Conservation (phyloP, 331 rosid genomes). For the Dryas integrifolia region DNA sequence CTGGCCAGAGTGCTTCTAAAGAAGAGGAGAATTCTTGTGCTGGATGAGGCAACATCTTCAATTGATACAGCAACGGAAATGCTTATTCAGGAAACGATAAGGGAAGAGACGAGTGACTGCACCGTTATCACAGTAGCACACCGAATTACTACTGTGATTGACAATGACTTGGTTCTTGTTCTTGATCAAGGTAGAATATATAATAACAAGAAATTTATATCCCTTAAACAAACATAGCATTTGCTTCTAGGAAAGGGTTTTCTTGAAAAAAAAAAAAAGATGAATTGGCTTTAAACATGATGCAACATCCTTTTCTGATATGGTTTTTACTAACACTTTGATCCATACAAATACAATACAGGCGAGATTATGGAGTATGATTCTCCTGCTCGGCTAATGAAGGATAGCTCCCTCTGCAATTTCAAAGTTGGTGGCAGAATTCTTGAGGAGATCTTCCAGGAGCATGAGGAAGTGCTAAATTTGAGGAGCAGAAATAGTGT, state of each 20-base stretch:
- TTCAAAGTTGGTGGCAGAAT: conserved; percentile 81
- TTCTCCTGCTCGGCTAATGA: conserved; percentile 55
- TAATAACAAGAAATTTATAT: neutral
- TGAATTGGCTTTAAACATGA: neutral
- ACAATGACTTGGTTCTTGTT: conserved; percentile 76
- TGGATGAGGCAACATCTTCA: conserved; percentile 94
- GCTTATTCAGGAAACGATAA: conserved; percentile 71
- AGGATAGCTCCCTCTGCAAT: conserved; percentile 60
- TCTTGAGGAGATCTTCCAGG: conserved; percentile 58
- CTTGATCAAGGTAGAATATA: conserved; percentile 60
- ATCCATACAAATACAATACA: conserved; percentile 22
- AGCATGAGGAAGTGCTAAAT: conserved; percentile 5
- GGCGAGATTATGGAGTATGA: conserved; percentile 73
- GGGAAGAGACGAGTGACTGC: conserved; percentile 68
- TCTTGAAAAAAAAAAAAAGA: neutral
- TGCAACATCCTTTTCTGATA: neutral
- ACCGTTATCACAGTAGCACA: conserved; percentile 89
- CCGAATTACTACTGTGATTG: conserved; percentile 80
- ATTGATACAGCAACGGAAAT: conserved; percentile 74
- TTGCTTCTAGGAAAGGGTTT: neutral
- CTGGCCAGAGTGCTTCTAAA: conserved; percentile 74
- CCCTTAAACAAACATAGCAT: neutral
- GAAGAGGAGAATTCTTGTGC: conserved; percentile 65
- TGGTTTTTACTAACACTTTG: conserved; percentile 3
- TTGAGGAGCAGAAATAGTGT: too few species aligned